Evolutionary conservation across 1,139 yeast genomes (phyloP), one percentile per base, ranked within the genome.

Genomic region (Sugiyamaella pinicola): DNA sequence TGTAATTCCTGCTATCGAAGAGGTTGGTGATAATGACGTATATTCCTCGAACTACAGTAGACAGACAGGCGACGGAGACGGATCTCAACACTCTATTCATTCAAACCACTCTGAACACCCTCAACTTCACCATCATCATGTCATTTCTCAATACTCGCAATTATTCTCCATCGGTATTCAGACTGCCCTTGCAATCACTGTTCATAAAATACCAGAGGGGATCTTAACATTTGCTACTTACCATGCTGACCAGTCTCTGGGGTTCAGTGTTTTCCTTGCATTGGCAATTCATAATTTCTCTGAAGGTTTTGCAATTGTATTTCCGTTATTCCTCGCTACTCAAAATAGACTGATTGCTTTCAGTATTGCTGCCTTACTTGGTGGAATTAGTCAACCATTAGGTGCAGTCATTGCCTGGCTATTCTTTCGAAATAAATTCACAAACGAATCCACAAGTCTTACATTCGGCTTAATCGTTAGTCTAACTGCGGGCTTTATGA

Each of bases 161-260:
- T 72, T 93, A 18, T 71, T 91, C 24, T 81, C 96, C 12, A 89
- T 93, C 53, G 97, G 97, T 3, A 69, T 91, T 26, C 97, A 93
- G 69, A 93, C 98, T 0, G 84, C 95, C 2, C 69, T 91, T 52
- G 98, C 96, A 0, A 82, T 93, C 34, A 81, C 96, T 0, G 72
- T 93, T 37, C 99, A 93, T 70, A 91, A 93, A 67, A 76, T 93
- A 31, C 99, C 99, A 0, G 99, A 93, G 70, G 99, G 99, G 0
- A 87, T 93, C 63, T 82, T 93, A 52, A 86, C 95, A 37, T 93
- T 79, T 67, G 82, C 91, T 1, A 86, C 96, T 0, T 78, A 90
- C 0, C 82, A 82, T 59, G 87, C 95, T 1, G 83, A 87, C 64
- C 82, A 85, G 0, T 72, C 78, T 47, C 71, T 90, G 28, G 98